Base-by-base conservation (phyloP, 768 basidiomycete genomes). In the Mycena kentingensis region DNA sequence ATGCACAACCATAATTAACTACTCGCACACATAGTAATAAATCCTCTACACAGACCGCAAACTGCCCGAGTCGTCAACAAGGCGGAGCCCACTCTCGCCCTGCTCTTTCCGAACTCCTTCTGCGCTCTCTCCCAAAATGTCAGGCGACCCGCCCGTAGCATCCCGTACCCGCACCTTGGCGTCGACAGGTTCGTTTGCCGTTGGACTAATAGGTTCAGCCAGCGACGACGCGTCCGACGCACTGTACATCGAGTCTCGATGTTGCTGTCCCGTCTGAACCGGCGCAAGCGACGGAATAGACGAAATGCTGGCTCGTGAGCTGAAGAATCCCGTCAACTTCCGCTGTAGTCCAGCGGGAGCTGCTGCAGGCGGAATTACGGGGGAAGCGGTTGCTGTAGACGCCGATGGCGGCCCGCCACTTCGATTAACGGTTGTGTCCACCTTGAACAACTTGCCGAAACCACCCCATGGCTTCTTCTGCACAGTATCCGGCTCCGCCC, bases 301-400 rank as follows among this genome's bases (percentile, higher is more conserved):
- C 16, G 83, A 77, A 34, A 78, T 67, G 61, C 81, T 84, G 19
- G 70, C 70, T 53, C 84, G 74, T 25, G 83, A 74, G 50, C 78
- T 73, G 64, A 90, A 90, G 67, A 90, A 83, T 8, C 83, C 84
- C 4, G 87, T 86, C 37, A 91, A 61, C 70, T 87, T 90, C 61
- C 78, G 77, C 28, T 82, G 68, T n/a, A 84, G 70, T 1, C 69
- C 64, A 3, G 68, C 55, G 34, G 62, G 56, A 18, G 57, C 53
- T n/a, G 65, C 62, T 38, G 67, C 56, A 25, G 64, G 55, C 15
- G 66, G 57, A 27, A 67, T 58, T 29, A 72, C 55, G 37, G 66
- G 55, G 13, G 67, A 58, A 2, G 68, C 62, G 4, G 68, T 63
- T 24, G 70, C 61, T 44, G 65, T 57, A 11, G 66, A 54, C 2